Evolutionary conservation across 768 basidiomycete species (phyloP).

Genomic region (Thelephora ganbajun): DNA sequence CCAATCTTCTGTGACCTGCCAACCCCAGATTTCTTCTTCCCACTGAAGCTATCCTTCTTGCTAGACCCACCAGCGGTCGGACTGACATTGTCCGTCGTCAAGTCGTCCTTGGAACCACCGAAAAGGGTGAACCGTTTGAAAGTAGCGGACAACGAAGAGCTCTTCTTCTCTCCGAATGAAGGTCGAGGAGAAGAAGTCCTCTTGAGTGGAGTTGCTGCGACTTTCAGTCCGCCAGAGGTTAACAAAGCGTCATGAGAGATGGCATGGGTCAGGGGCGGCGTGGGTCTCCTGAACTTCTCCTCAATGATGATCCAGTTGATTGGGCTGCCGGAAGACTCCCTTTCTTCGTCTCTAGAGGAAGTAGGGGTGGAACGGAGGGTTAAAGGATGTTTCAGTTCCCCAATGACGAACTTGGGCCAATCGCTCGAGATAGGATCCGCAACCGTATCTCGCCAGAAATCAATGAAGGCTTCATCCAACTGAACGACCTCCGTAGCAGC

Average conservation of each 20-base stretch:
- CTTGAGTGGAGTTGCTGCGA: conserved; percentile 6
- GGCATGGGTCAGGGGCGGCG: conserved; percentile 14
- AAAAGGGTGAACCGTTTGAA: conserved; percentile 59
- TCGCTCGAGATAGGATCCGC: conserved; percentile 48
- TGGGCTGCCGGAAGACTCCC: conserved; percentile 20
- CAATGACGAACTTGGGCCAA: conserved; percentile 62
- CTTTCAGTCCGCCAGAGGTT: conserved; percentile 1
- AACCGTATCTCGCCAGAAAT: conserved; percentile 70
- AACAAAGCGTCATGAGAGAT: conserved; percentile 1
- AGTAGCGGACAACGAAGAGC: conserved; percentile 32
- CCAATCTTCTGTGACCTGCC: conserved; percentile 30
- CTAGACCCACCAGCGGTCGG: conserved; percentile 3
- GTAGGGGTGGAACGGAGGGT: no score
- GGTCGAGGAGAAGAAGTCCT: conserved; percentile 18
- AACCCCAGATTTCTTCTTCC: conserved; percentile 12
- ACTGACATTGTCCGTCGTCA: no score
- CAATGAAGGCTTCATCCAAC: conserved; percentile 70
- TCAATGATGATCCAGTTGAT: conserved; percentile 60
- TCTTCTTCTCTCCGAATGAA: conserved; percentile 13
- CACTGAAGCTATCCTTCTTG: conserved; percentile 13
- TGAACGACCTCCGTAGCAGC: conserved; percentile 35
- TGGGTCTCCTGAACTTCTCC: conserved; percentile 32
- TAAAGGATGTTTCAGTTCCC: conserved; percentile 38
- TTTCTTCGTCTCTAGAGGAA: conserved; percentile 6
- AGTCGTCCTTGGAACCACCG: conserved; percentile 10